Percentiles rank a stretch among this genome's conserved stretches.
phyloP scores from a whole-genome alignment of 2,329 filamentous ascomycete genomes.

The Didymella glomerata region DNA sequence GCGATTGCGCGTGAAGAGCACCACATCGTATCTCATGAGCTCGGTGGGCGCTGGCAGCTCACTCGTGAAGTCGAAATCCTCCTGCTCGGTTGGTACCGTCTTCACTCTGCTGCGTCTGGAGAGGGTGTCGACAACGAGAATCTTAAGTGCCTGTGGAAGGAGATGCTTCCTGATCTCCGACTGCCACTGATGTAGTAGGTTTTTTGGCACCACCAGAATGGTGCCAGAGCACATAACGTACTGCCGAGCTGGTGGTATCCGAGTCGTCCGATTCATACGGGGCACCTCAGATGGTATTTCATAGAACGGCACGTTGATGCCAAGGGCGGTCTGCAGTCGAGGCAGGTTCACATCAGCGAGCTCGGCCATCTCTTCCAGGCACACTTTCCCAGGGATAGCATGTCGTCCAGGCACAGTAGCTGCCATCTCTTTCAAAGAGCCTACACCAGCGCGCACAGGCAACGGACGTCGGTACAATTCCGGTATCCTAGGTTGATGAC shows the following conservation, averaged over 20 bases:
- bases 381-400: constrained; percentile 74
- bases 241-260: constrained; percentile 53
- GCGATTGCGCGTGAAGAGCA: constrained; percentile 77
- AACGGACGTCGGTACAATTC: constrained; percentile 62
- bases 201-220: constrained; percentile 81
- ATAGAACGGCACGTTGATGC: constrained; percentile 51
- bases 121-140: constrained; percentile 66
- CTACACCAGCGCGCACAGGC: constrained; percentile 60
- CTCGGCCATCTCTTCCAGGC: constrained; percentile 65
- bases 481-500: constrained; percentile 72
- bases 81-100: constrained; percentile 12
- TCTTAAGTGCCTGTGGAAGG: constrained; percentile 63
- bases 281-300: constrained; percentile 52
- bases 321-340: constrained; percentile 35
- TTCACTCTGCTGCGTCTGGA: constrained; percentile 37
- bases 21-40: constrained; percentile 74
- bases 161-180: constrained; percentile 84
- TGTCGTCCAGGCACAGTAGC: constrained; percentile 72
- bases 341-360: constrained; percentile 40
- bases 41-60: constrained; percentile 65
- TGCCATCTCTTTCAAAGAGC: constrained; percentile 77
- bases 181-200: constrained; percentile 84
- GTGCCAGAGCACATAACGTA: constrained; percentile 74
- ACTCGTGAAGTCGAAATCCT: constrained; percentile 49
- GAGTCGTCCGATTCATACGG: constrained; percentile 55